Evolutionary conservation across 106 monocot genomes (phyloP), one percentile per base, ranked within the genome.

Genomic region (Platanthera zijinensis): DNA sequence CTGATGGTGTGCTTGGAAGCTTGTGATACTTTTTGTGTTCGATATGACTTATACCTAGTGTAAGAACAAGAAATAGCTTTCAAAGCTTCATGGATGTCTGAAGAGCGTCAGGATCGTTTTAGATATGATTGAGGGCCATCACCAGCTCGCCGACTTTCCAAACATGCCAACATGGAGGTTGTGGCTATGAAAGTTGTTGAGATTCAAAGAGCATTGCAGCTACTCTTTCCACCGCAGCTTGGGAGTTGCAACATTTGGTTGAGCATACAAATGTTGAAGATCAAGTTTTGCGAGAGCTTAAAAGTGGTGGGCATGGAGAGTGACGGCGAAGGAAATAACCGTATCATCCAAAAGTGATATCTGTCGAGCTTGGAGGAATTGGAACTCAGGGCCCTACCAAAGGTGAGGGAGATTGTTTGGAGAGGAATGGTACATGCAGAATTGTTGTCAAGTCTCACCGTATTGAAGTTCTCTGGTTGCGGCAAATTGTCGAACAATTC

Each of bases 41-140:
- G 72, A 74, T 67, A 48, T 83, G 19, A 67, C 25, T 53, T 8
- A 39, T 30, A 83, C 53, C 10, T 51, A 46, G 2, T 83, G 46
- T 56, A 32, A 78, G 13, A 70, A 48, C 46, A 51, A 67, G 68
- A 48, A 64, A 50, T 66, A 61, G 15, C 48, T 67, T 1, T 21
- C 51, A 7, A 39, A 30, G 39, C 3, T 48, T 0, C 22, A 18
- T 1, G 30, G 51, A 9, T 68, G 3, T 7, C 8, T 70, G 70
- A 70, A 70, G n/a, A 19, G 25, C 32, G 18, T 76, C 9, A 10
- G 18, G 7, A 12, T 77, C 25, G 77, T 67, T 10, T 10, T 77
- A 18, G 15, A 52, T 30, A 52, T 12, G 3, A 28, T 77, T 15
- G 30, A 77, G 1, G 68, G 4, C 14, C 21, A 52, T 7, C 50